Evolutionary conservation across 768 basidiomycete species (phyloP).

Genomic region (Cystofilobasidium ferigula): DNA sequence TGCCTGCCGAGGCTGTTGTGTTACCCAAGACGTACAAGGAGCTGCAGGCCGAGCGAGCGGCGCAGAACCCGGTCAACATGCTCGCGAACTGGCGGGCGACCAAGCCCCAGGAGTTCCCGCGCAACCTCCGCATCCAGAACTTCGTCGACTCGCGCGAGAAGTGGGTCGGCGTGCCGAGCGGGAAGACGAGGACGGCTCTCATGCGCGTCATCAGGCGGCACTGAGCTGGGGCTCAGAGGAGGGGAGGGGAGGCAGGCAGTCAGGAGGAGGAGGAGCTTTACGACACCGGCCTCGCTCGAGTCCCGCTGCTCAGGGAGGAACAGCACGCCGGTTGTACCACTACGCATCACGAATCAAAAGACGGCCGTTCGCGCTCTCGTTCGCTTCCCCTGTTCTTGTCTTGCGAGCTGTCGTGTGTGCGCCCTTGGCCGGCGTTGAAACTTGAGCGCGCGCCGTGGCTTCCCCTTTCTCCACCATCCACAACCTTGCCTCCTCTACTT

Average conservation of each 20-base stretch:
- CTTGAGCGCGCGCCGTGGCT: no score
- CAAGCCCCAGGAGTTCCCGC: background rate
- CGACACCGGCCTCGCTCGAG: background rate
- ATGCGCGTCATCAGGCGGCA: slow-evolving; percentile 2
- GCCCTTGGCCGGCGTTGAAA: no score
- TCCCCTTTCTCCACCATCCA: no score
- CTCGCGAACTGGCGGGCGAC: background rate
- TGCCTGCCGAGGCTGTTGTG: slow-evolving; percentile 2
- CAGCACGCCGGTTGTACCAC: background rate
- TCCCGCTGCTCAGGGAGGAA: no score
- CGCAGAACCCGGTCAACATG: slow-evolving; percentile 16
- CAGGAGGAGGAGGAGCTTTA: background rate
- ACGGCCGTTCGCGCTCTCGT: background rate
- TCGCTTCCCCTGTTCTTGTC: no score
- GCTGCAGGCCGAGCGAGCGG: background rate
- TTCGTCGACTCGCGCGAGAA: slow-evolving; percentile 19
- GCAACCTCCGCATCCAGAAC: slow-evolving; percentile 20
- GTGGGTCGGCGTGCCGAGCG: slow-evolving; percentile 1
- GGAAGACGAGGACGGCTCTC: background rate
- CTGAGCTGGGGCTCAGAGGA: background rate
- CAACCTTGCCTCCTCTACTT: no score
- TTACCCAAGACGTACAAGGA: background rate
- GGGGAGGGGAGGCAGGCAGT: background rate
- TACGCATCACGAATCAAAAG: background rate
- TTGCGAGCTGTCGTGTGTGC: no score